Percentiles rank a stretch among this genome's conserved stretches.
Conservation (phyloP, 2,329 filamentous ascomycete species). For the Fusarium sp. region DNA sequence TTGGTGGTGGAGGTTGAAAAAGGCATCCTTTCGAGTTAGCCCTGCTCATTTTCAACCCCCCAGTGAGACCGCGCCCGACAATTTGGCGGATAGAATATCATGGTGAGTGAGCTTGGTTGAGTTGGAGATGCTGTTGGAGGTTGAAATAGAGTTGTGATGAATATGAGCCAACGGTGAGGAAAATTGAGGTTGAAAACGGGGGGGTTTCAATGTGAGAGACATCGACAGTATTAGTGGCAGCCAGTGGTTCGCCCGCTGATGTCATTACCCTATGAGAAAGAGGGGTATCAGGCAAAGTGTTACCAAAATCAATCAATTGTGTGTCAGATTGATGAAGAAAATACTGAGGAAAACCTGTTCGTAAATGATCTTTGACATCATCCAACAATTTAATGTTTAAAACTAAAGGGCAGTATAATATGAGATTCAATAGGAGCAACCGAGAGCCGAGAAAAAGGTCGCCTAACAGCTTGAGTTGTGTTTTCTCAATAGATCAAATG, state of each 20-base stretch:
- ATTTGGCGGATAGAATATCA: not conserved
- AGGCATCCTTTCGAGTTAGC: slow-evolving; percentile 27
- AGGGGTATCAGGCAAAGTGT: not conserved
- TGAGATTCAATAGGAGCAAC: not conserved
- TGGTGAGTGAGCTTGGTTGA: not conserved
- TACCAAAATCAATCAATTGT: not conserved
- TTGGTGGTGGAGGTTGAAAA: slow-evolving; percentile 35
- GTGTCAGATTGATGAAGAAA: not conserved
- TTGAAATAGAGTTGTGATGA: slow-evolving; percentile 12
- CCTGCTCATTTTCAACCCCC: slow-evolving; percentile 38
- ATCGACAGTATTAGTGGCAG: slow-evolving; percentile 3
- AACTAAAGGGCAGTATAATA: not conserved
- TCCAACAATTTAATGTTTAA: not conserved
- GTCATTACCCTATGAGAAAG: slow-evolving; percentile 9
- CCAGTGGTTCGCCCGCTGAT: slow-evolving; percentile 24
- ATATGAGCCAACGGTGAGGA: not conserved
- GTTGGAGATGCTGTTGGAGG: not conserved
- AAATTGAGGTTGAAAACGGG: slow-evolving; percentile 16
- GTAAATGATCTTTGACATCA: not conserved
- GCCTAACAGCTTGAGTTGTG: not conserved
- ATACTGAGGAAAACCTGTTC: not conserved
- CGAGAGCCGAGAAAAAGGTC: not conserved
- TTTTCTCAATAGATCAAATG: not conserved
- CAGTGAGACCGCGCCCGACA: slow-evolving; percentile 1
- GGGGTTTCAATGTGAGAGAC: not conserved